Percentiles rank a stretch among this genome's conserved stretches.
These are phyloP conservation scores for Tetradesmus lagerheimii DNA, from an alignment of 139 green algal genomes.

Conservation along the genomic window DNA sequence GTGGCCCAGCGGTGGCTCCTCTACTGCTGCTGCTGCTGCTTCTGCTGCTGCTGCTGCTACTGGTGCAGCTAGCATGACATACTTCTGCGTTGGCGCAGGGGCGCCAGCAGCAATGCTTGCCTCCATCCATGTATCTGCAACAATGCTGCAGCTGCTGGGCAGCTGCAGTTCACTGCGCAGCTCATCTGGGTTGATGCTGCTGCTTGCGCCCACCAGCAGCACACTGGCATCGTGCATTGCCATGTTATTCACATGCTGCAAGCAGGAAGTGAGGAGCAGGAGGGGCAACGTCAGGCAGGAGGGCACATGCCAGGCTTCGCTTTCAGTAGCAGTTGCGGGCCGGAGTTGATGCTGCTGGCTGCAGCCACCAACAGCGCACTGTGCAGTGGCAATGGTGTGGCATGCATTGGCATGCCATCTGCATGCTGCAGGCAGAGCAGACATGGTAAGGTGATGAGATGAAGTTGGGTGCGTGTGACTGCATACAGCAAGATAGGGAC, in stretches of 20 bases:
- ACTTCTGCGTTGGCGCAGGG: not conserved
- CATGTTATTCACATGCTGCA: no score
- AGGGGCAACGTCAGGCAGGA: not conserved
- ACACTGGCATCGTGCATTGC: no score
- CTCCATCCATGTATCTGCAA: not conserved
- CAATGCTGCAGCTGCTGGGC: not conserved
- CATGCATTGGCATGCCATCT: not conserved
- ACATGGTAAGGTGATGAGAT: no score
- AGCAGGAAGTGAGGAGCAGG: not conserved
- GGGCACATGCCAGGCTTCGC: no score
- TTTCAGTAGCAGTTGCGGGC: no score
- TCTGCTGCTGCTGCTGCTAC: not conserved
- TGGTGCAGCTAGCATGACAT: not conserved
- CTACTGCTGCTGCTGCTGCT: not conserved
- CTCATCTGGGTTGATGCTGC: not conserved
- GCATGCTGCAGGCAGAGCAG: no score
- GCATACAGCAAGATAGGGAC: no score
- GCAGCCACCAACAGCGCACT: no score
- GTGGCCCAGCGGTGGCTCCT: not conserved
- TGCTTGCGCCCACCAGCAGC: not conserved
- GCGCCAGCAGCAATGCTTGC: conserved; percentile 7
- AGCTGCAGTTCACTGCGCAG: not conserved
- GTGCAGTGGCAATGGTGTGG: not conserved
- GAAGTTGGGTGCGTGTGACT: no score
- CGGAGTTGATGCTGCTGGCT: not conserved